Base-by-base conservation (phyloP, 164 flowering plant species). In the Saururus chinensis region DNA sequence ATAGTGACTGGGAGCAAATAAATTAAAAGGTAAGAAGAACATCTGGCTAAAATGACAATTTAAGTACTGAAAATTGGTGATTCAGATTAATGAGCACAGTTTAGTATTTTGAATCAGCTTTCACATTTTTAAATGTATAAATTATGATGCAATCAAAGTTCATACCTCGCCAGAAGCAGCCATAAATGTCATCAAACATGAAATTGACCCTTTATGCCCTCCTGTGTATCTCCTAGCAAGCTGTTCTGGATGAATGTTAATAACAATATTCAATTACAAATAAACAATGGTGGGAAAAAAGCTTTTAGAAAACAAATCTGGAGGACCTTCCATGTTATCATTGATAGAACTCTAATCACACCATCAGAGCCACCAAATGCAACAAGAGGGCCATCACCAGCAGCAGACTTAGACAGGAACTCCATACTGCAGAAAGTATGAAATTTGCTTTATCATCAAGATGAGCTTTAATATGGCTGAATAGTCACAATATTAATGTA, bases 281-380 rank as follows among this genome's bases (percentile, higher is more conserved):
- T 40, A 64, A 4, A 35, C 6, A 11, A 59, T 9, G 59, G 58
- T 42, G 30, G n/a, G 45, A 66, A 52, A 57, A 60, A 14, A 45
- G 7, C 1, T 45, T 37, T 41, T 72, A 63, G 53, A 66, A n/a
- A 41, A 35, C 9, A 54, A 65, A 24, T 4, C 13, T 19, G 53
- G 35, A 76, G 54, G 23, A 93, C 99, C 97, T 87, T 93, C 99
- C 99, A 93, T 61, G 99, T 84, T 66, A 93, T 81, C 99, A 93
- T 93, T 70, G 99, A 93, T 68, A 93, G 91, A 68, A 93, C 97
- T 75, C 99, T 79, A 63, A 93, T 86, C 19, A 88, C 93, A 69
- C 99, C 99, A 78, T 93, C 99, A 60, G 97, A 88, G 59, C 85
- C 89, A 64, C 99, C 99, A 83, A 93, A 93, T 41, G 99, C 99